Conservation (phyloP, 352 stramenopile genomes). For the Peronospora destructor region DNA sequence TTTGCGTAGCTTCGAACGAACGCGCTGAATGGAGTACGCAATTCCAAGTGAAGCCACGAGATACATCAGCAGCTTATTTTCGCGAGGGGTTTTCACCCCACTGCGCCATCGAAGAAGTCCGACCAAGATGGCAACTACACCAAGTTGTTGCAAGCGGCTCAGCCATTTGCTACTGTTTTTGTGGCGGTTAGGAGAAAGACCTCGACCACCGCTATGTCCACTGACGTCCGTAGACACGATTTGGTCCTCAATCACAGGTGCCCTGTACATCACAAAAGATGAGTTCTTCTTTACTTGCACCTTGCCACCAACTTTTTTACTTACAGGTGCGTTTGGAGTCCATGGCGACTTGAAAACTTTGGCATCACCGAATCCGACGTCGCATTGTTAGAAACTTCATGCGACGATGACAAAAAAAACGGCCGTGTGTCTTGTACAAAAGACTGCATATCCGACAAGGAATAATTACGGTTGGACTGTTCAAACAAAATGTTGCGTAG, state of each 20-base stretch:
- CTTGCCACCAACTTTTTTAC: conserved; percentile 7
- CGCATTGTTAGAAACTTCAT: conserved; percentile 37
- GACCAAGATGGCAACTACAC: conserved; percentile 31
- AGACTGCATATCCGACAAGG: conserved; percentile 77
- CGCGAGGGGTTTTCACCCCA: conserved; percentile 36
- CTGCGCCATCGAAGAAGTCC: conserved; percentile 47
- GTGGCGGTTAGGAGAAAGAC: conserved; percentile 16
- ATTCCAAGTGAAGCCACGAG: conserved; percentile 53
- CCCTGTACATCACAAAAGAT: conserved; percentile 23
- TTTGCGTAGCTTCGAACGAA: conserved; percentile 38
- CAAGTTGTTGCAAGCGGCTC: conserved; percentile 32
- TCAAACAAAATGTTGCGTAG: neutral
- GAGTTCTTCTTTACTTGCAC: neutral
- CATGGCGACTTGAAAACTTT: conserved; percentile 44
- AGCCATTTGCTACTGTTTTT: conserved; percentile 29
- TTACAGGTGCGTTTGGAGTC: conserved; percentile 48
- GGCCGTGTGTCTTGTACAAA: conserved; percentile 52
- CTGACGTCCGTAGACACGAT: conserved; percentile 22
- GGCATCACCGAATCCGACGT: conserved; percentile 48
- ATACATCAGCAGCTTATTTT: conserved; percentile 59
- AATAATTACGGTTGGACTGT: conserved; percentile 79
- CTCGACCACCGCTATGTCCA: conserved; percentile 19
- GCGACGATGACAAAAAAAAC: conserved; percentile 46
- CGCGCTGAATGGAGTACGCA: conserved; percentile 45
- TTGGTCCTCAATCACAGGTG: conserved; percentile 63